phyloP scores from a whole-genome alignment of 2,329 filamentous ascomycete genomes.

The Apiospora malaysiana region DNA sequence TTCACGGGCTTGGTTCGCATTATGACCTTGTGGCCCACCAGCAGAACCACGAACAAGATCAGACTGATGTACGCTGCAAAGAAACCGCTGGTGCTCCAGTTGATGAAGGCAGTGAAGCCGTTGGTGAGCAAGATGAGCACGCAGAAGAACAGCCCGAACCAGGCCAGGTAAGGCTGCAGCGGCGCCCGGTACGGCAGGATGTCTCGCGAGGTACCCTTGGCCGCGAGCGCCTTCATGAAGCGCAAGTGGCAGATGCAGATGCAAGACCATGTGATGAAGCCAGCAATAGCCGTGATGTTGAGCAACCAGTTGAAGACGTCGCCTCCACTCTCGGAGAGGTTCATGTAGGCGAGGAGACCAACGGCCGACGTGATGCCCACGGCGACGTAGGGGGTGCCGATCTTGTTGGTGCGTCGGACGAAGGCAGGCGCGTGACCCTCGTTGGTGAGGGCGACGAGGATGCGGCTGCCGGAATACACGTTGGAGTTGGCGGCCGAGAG shows the following conservation, averaged over 20 bases:
- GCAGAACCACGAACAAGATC: conserved; percentile 66
- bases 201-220: conserved; percentile 62
- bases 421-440: conserved; percentile 67
- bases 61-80: conserved; percentile 70
- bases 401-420: conserved; percentile 63
- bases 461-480: conserved; percentile 74
- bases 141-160: conserved; percentile 71
- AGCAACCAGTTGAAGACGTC: conserved; percentile 75
- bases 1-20: conserved; percentile 36
- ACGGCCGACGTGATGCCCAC: conserved; percentile 63
- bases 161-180: conserved; percentile 68
- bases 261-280: conserved; percentile 73
- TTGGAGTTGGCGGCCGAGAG: conserved; percentile 81
- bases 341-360: conserved; percentile 71
- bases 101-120: conserved; percentile 72
- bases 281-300: conserved; percentile 72
- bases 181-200: conserved; percentile 66
- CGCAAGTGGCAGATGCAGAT: conserved; percentile 69
- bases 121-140: conserved; percentile 69
- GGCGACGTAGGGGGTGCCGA: conserved; percentile 67
- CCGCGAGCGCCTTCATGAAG: conserved; percentile 66
- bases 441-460: conserved; percentile 69
- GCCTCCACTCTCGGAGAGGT: conserved; percentile 62
- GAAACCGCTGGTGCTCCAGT: conserved; percentile 65
- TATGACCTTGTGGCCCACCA: conserved; percentile 63